Evolutionary conservation across 2,329 filamentous ascomycete species (phyloP).

Genomic region (Sphaerulina musiva): DNA sequence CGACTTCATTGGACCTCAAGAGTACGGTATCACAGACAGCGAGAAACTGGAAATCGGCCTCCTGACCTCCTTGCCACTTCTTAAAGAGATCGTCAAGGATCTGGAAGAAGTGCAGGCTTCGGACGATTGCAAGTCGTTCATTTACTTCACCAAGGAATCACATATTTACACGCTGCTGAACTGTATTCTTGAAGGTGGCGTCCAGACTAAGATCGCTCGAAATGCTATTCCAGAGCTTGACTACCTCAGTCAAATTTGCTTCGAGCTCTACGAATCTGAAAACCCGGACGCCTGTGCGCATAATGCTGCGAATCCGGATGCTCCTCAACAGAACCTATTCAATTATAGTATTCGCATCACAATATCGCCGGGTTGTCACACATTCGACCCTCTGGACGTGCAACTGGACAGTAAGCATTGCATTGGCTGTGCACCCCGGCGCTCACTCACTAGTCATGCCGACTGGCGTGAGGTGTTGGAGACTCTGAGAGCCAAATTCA

Average conservation of each 20-base stretch:
- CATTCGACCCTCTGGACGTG: constrained; percentile 91
- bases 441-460: constrained; percentile 81
- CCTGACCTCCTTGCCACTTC: constrained; percentile 81
- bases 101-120: constrained; percentile 96
- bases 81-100: constrained; percentile 95
- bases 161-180: constrained; percentile 98
- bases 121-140: constrained; percentile 87
- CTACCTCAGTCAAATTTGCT: constrained; percentile 95
- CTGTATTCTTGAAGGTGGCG: constrained; percentile 92
- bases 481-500: constrained; percentile 87
- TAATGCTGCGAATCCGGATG: constrained; percentile 43
- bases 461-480: constrained; percentile 98
- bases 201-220: constrained; percentile 93
- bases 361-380: constrained; percentile 91
- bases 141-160: constrained; percentile 99
- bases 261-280: constrained; percentile 94
- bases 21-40: constrained; percentile 90
- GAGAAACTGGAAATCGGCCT: constrained; percentile 99
- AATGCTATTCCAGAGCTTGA: constrained; percentile 95
- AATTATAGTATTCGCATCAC: constrained; percentile 95
- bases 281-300: constrained; percentile 51
- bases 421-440: constrained; percentile 85
- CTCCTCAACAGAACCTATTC: constrained; percentile 43
- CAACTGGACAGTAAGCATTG: constrained; percentile 94
- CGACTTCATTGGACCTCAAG: constrained; percentile 96